These are phyloP conservation scores for Oenanthe sinensis DNA, from an alignment of 129 eudicot genomes.

Conservation along the genomic window DNA sequence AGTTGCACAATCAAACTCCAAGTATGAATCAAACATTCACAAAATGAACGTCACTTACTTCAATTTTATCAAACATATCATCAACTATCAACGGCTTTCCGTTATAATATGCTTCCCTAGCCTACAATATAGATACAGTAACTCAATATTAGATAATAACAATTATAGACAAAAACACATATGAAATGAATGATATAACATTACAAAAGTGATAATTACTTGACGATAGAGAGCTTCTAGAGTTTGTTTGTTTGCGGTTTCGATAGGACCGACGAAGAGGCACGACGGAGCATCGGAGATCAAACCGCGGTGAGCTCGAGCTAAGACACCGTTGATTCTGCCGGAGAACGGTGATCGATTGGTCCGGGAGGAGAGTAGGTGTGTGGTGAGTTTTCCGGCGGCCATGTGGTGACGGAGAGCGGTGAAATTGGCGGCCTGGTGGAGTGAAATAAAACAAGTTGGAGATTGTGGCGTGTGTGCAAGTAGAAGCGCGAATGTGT, in stretches of 20 bases:
- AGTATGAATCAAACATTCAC: background rate
- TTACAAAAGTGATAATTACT: conserved; percentile 15
- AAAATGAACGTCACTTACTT: conserved; percentile 31
- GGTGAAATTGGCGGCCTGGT: background rate
- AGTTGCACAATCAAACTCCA: background rate
- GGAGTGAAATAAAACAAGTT: too few relatives aligned
- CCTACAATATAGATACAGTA: conserved; percentile 31
- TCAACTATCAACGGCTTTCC: conserved; percentile 86
- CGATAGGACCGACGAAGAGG: conserved; percentile 75
- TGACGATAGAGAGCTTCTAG: conserved; percentile 96
- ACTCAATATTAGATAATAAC: too few relatives aligned
- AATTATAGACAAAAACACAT: too few relatives aligned
- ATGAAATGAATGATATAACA: too few relatives aligned
- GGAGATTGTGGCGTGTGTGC: background rate
- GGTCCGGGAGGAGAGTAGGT: conserved; percentile 41
- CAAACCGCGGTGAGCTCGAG: conserved; percentile 23
- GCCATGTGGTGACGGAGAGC: conserved; percentile 31
- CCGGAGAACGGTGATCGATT: conserved; percentile 37
- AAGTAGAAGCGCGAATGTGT: too few relatives aligned
- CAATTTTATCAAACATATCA: too few relatives aligned
- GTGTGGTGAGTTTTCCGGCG: conserved; percentile 41
- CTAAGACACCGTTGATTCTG: conserved; percentile 29
- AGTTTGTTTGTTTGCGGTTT: conserved; percentile 73
- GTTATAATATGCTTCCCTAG: conserved; percentile 89
- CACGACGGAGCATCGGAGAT: conserved; percentile 78